Percentiles rank a stretch among this genome's conserved stretches.
phyloP scores from a whole-genome alignment of 2,329 filamentous ascomycete genomes.

The Penicillium olsonii region DNA sequence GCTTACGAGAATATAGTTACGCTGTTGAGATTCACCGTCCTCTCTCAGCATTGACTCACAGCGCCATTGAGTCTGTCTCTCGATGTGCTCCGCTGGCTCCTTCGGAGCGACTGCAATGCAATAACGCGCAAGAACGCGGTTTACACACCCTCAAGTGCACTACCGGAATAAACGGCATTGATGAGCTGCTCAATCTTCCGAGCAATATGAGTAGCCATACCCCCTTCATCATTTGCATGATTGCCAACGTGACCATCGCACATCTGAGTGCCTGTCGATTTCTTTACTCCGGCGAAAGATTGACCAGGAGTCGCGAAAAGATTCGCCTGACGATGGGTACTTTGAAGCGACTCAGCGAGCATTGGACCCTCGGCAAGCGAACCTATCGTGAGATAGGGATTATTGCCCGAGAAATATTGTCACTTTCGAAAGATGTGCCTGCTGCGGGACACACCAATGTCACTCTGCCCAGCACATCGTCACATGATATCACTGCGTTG shows the following conservation, averaged over 20 bases:
- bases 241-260: constrained; percentile 50
- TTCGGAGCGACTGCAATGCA: constrained; percentile 8
- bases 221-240: constrained; percentile 46
- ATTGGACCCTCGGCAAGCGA: constrained; percentile 37
- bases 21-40: constrained; percentile 41
- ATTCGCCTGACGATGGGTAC: constrained; percentile 44
- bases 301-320: constrained; percentile 40
- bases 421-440: neutral
- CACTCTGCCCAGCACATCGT: neutral
- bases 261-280: constrained; percentile 57
- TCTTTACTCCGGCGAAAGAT: constrained; percentile 31
- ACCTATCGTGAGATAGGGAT: constrained; percentile 42
- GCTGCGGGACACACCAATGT: neutral
- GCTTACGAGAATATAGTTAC: constrained; percentile 24
- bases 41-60: constrained; percentile 41
- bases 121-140: constrained; percentile 24
- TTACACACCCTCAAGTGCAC: constrained; percentile 43
- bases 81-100: constrained; percentile 32
- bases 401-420: constrained; percentile 38
- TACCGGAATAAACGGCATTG: constrained; percentile 38
- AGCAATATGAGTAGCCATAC: constrained; percentile 36
- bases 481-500: neutral
- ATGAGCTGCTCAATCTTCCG: constrained; percentile 40
- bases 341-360: constrained; percentile 35
- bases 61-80: constrained; percentile 40